Evolutionary conservation across 495 filamentous ascomycete genomes (phyloP), one percentile per base, ranked within the genome.

Genomic region (Penicillium nucicola): DNA sequence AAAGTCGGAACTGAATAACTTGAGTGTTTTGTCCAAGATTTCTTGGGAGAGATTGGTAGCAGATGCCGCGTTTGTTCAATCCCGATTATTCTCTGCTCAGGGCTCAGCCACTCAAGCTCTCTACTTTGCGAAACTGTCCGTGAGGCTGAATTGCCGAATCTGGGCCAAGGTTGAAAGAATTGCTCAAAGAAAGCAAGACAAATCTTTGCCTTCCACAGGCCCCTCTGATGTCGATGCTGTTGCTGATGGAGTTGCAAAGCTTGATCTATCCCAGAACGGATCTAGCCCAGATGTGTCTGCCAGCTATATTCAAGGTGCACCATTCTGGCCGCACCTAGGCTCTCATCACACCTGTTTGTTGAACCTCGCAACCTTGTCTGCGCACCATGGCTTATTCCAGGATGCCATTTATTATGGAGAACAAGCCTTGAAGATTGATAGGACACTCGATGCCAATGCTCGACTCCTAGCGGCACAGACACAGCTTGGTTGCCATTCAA

Each of bases 351-450:
- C 79, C 5, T 80, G 82, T 39, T 67, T 92, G 23, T 58, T 82
- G 39, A 84, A 89, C 45, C 78, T 95, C 5, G 89, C 90, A 4
- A 76, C 74, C 17, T 67, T 95, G 13, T 96, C 88, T 49, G 82
- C 88, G 4, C 84, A 92, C 46, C 79, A 91, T 58, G 92, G 95
- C 38, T 78, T 96, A 65, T 88, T 90, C 56, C 84, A 87, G 42
- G 95, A 97, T 63, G 87, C 92, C 6, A 72, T 92, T n/a, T 93
- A 90, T 66, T 95, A 95, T 57, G 80, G 85, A 6, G 86, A 96
- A 53, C 85, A 95, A 60, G 89, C 89, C 1, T 72, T 87, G 42
- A 89, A 88, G 62, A 82, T 96, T 51, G 90, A 88, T 41, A 76
- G 80, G 36, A 81, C 84, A 11, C 79, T 85, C 8, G 71, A 79